These are phyloP conservation scores for Emergomyces africanus DNA, from an alignment of 2,329 filamentous ascomycete genomes.

Conservation along the genomic window DNA sequence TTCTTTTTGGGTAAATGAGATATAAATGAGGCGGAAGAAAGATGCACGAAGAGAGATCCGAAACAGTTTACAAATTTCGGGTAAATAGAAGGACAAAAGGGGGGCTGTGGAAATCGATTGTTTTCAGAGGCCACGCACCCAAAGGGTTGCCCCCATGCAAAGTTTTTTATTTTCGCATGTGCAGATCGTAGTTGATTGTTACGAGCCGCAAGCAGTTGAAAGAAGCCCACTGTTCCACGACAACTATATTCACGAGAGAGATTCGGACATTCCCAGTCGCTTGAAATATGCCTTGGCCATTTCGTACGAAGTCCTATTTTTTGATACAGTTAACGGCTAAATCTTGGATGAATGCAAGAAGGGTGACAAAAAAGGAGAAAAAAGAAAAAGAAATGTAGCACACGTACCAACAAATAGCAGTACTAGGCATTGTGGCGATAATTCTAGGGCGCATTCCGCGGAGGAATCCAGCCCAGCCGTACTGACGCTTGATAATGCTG, in stretches of 20 bases:
- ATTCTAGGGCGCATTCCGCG: conserved; percentile 84
- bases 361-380: background rate
- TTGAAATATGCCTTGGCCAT: conserved; percentile 59
- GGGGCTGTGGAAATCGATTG: background rate
- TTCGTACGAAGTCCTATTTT: conserved; percentile 48
- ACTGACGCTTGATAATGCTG: conserved; percentile 65
- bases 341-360: background rate
- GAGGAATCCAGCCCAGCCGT: conserved; percentile 80
- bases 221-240: conserved; percentile 13
- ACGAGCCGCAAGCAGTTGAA: background rate
- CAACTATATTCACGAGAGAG: conserved; percentile 5
- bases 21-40: background rate
- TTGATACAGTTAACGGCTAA: conserved; percentile 3
- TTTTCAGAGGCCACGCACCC: background rate
- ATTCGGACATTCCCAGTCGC: conserved; percentile 16
- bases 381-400: background rate
- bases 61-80: background rate
- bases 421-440: conserved; percentile 95
- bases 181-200: background rate
- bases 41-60: background rate
- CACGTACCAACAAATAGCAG: conserved; percentile 91
- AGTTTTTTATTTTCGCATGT: background rate
- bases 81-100: background rate
- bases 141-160: background rate
- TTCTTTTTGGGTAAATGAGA: background rate